Base-by-base conservation (phyloP, 2,329 filamentous ascomycete genomes). In the Arthrobotrys musiformis region DNA sequence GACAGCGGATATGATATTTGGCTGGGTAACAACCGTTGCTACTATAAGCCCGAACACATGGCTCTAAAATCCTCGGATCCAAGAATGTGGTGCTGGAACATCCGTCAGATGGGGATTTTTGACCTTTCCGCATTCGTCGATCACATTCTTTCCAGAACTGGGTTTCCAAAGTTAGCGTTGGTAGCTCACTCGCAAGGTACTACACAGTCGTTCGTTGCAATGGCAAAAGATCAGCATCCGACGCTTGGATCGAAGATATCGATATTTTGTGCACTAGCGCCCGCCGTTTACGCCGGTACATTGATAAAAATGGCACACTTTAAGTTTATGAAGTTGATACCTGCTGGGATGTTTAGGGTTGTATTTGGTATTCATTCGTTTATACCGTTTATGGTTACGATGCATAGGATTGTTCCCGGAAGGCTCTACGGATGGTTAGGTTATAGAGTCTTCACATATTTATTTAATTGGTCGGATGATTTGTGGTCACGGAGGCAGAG, bases 31-130 rank as follows among this genome's bases (percentile, higher is more conserved):
- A 97, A 97, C 82, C 88, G 94, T 19, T 97, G 93, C 82, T 94
- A 94, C 0, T 93, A 95, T 83, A 85, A 88, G 0, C 94, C 94
- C 0, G 88, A 90, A 79, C 94, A 98, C 82, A 88, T 87, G 1
- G 84, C 90, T 22, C 87, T 97, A 42, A 84, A 88, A 1, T 90
- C 91, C 79, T 85, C 85, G 2, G 94, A 98, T 81, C 94, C 94
- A 0, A 89, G 93, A 30, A 96, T 97, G 92, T 97, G 94, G 94
- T 90, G 90, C 44, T 98, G 94, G 94, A 97, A 97, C 79, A 96
- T 97, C 68, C 89, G 92, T 0, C 93, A 97, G 81, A 96, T 97
- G 92, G 94, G 93, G 2, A 90, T 94, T 0, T 89, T 96, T 82
- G 94, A 98, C 82, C 87, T 98, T 1, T 88, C 94, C 0, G 93